Percentiles rank a stretch among this genome's conserved stretches.
These are phyloP conservation scores for Paraglomus brasilianum DNA, from an alignment of 192 early-diverging fungal genomes.

Conservation along the genomic window DNA sequence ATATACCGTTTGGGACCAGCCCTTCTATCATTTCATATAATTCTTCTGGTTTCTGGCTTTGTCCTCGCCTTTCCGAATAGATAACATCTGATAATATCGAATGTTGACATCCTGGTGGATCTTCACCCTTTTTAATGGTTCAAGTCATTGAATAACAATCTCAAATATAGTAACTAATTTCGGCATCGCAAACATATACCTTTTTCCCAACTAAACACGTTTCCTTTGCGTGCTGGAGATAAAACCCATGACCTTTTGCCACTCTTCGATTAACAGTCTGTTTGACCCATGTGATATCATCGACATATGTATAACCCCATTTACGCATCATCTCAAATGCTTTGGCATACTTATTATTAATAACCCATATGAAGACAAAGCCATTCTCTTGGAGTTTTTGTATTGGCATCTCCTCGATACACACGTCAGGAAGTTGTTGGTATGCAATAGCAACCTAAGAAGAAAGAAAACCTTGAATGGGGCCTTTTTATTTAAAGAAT, in stretches of 20 bases:
- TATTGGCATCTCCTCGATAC: constrained; percentile 89
- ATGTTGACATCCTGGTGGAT: constrained; percentile 69
- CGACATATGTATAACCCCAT: constrained; percentile 89
- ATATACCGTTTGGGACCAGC: constrained; percentile 79
- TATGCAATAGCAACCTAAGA: constrained; percentile 84
- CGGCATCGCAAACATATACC: constrained; percentile 40
- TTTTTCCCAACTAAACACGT: constrained; percentile 95
- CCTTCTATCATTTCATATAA: constrained; percentile 95
- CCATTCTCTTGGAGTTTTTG: constrained; percentile 81
- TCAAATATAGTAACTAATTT: neutral
- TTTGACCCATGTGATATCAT: constrained; percentile 97
- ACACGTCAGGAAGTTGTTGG: constrained; percentile 92
- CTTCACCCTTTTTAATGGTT: constrained; percentile 52
- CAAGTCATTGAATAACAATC: neutral
- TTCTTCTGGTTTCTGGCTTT: constrained; percentile 96
- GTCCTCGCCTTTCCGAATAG: constrained; percentile 89
- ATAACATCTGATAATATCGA: constrained; percentile 87
- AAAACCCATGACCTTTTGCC: constrained; percentile 98
- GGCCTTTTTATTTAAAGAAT: neutral
- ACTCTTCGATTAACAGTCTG: constrained; percentile 94
- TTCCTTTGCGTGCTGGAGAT: constrained; percentile 96
- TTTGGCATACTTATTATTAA: constrained; percentile 97
- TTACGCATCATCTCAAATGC: constrained; percentile 93
- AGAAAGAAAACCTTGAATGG: neutral
- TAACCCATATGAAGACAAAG: constrained; percentile 98